Percentiles rank a stretch among this genome's conserved stretches.
These are phyloP conservation scores for Kluyveromyces aestuarii DNA, from an alignment of 805 yeast genomes.

Conservation along the genomic window DNA sequence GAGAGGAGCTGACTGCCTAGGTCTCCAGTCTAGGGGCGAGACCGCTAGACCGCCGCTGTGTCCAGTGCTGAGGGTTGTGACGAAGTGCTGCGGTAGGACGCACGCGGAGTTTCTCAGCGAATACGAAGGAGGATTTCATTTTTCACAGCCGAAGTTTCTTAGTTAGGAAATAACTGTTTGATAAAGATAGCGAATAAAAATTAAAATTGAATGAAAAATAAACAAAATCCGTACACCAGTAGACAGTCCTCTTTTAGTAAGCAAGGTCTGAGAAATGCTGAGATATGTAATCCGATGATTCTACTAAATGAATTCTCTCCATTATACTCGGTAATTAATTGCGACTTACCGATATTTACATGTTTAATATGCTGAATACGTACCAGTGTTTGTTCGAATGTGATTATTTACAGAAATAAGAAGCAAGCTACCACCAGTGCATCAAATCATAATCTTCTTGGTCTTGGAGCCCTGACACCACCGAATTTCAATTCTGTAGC, in stretches of 20 bases:
- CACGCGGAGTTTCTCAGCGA: too few species aligned
- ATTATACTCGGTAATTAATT: neutral
- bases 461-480: slow-evolving; percentile 79
- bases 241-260: neutral
- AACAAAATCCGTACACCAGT: neutral
- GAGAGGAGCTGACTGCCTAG: neutral
- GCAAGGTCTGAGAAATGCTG: too few species aligned
- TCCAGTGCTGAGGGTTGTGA: too few species aligned
- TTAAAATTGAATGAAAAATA: neutral
- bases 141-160: neutral
- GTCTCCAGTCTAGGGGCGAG: neutral
- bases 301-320: too few species aligned
- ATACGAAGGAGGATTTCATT: too few species aligned
- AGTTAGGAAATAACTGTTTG: neutral
- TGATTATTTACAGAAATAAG: neutral
- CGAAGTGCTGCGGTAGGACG: too few species aligned
- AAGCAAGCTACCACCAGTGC: neutral
- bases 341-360: neutral
- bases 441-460: slow-evolving; percentile 51
- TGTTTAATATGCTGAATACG: neutral
- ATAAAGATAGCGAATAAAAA: neutral
- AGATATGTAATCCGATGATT: too few species aligned
- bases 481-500: slow-evolving; percentile 81
- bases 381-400: neutral
- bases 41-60: neutral